Evolutionary conservation across 768 basidiomycete species (phyloP), one percentile per base, ranked within the genome.

Genomic region (Lepiota subincarnata): DNA sequence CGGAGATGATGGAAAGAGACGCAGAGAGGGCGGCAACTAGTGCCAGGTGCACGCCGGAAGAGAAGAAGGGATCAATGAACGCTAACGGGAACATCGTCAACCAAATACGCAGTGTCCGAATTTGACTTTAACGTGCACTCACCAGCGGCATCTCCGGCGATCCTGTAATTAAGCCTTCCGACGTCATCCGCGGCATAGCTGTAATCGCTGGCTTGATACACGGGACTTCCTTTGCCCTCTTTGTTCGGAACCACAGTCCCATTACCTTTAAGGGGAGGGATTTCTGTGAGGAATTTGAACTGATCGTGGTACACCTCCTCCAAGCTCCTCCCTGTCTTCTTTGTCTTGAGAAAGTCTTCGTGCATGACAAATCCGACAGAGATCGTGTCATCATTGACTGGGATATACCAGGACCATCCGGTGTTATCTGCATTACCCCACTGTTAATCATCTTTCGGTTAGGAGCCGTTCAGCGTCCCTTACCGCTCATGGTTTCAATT

Each of bases 391-490:
- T 78, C 68, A 55, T 78, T 76, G 22, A 81, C 66, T 18, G 81
- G 80, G 44, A 82, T 81, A 41, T 72, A 74, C 80, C 81, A 82
- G 20, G 70, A 70, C 81, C 80, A 82, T 6, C 80, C 80, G 10
- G 72, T 70, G 55, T 78, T 75, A 42, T 79, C 79, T 56, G 78
- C 73, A 55, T 82, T 80, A 79, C 44, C 14, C n/a, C 4, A 14
- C 13, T 14, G 12, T 13, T 39, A 3, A 60, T 16, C 47, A 28
- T n/a, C 16, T 13, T 34, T 35, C 16, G 11, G 12, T 5, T 5
- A 5, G 31, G 24, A 18, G 18, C 16, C 3, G 14, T 8, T 34
- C 1, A 24, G 18, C 6, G 20, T n/a, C 28, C 6, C 73, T 44
- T 48, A 75, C 83, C 83, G 56, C 71, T 72, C 31, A 85, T 60